Base-by-base conservation (phyloP, 2,329 filamentous ascomycete species). In the Zymoseptoria pseudotritici region DNA sequence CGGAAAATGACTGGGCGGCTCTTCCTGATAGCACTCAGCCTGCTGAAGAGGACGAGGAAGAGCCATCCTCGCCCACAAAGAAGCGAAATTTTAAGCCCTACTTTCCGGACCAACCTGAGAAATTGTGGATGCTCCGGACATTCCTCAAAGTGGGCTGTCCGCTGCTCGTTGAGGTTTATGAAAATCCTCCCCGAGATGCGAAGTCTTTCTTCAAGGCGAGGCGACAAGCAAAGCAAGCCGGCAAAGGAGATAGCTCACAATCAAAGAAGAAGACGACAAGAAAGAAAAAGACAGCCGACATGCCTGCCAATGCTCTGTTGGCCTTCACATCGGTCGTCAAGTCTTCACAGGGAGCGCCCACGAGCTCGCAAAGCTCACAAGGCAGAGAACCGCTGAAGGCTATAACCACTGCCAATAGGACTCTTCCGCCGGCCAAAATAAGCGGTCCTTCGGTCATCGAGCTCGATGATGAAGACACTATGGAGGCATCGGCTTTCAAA, bases 91-190 rank as follows among this genome's bases (percentile, higher is more conserved):
- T 77, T 69, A 55, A 73, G 70, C 69, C 70, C 0, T 91, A 88
- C 66, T 86, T 91, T 66, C 88, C 90, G 0, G 80, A 79, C 8
- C 80, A 84, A 26, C 77, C 84, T 1, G 84, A 89, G 50, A 83
- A 87, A 63, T 72, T 82, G 9, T 93, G 89, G 89, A 74, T 92
- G 5, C 79, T 88, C 21, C 84, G 87, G 65, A 80, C 82, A 0
- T 78, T 89, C 56, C 82, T 85, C 4, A 83, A 81, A 59, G 71
- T 86, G 2, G 88, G 88, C 0, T 80, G 86, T 58, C 88, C 88
- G 3, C 74, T 85, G 2, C 82, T 82, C 26, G 82, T 89, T 0
- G 79, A 86, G 63, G 82, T 83, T 50, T 92, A 87, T 82, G 83
- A 89, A 66, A 78, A 76, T 21, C 69, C 63, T n/a, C 62, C 68